Conservation (phyloP, 805 yeast species). For the Metahyphopichia silvanorum region DNA sequence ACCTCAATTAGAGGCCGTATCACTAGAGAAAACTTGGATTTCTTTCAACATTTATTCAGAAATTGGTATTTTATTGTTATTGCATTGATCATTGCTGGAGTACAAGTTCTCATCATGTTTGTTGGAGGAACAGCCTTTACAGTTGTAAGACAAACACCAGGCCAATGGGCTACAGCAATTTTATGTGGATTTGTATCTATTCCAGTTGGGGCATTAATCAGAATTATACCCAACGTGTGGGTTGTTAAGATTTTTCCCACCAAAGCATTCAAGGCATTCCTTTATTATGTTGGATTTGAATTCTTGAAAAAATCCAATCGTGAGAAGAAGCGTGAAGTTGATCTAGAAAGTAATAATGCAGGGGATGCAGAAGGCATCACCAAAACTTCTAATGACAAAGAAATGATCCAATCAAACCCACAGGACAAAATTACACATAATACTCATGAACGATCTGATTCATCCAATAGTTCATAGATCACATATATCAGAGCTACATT, state of each 20-base stretch:
- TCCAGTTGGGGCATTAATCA: slow-evolving; percentile 73
- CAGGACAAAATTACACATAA: no score
- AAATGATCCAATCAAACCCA: no score
- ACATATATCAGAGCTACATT: no score
- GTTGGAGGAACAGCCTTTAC: slow-evolving; percentile 97
- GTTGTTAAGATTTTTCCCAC: slow-evolving; percentile 65
- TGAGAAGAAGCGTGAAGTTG: neutral
- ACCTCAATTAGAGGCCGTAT: slow-evolving; percentile 55
- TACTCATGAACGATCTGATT: slow-evolving; percentile 1
- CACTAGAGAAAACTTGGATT: slow-evolving; percentile 65
- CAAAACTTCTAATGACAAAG: neutral
- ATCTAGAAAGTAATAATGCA: neutral
- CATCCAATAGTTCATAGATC: slow-evolving; percentile 1
- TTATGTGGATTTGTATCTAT: slow-evolving; percentile 76
- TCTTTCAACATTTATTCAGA: slow-evolving; percentile 76
- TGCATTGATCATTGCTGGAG: slow-evolving; percentile 70
- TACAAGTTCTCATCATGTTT: slow-evolving; percentile 88
- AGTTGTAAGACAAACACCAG: slow-evolving; percentile 71
- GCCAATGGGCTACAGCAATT: slow-evolving; percentile 88
- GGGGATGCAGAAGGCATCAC: neutral
- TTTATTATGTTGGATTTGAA: slow-evolving; percentile 35
- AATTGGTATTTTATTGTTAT: slow-evolving; percentile 81
- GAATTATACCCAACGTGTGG: slow-evolving; percentile 83
- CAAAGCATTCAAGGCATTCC: slow-evolving; percentile 37
- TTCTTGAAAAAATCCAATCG: slow-evolving; percentile 29